phyloP scores from a whole-genome alignment of 805 yeast species.

The Candida coleopterorum region DNA sequence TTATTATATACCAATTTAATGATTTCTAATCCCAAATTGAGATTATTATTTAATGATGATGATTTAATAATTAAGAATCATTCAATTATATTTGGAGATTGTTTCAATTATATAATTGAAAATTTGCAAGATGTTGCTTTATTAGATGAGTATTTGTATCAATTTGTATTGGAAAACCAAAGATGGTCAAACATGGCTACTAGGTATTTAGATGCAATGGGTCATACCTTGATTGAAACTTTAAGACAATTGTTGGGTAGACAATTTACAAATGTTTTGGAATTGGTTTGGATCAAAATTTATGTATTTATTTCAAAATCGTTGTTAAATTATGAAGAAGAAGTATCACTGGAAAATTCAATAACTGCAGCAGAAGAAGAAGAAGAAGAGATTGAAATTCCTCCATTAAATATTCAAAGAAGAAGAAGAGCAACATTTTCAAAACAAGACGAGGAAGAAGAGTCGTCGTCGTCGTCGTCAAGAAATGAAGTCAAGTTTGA shows the following conservation, averaged over 20 bases:
- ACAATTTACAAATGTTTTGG: constrained; percentile 27
- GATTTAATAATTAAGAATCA: constrained; percentile 24
- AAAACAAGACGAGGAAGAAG: constrained; percentile 12
- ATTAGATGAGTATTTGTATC: constrained; percentile 30
- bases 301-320: constrained; percentile 37
- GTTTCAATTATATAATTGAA: constrained; percentile 26
- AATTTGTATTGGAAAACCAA: constrained; percentile 29
- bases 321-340: constrained; percentile 18
- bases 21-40: constrained; percentile 23
- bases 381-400: constrained; percentile 15
- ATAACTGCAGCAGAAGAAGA: constrained; percentile 12
- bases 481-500: constrained; percentile 4
- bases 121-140: constrained; percentile 23
- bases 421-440: constrained; percentile 1
- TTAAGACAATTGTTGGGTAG: constrained; percentile 32
- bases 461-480: background rate
- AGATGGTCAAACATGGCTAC: constrained; percentile 19
- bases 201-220: constrained; percentile 38
- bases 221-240: constrained; percentile 33
- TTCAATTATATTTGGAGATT: constrained; percentile 30
- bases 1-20: constrained; percentile 30
- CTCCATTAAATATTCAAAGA: constrained; percentile 23
- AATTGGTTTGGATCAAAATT: constrained; percentile 35
- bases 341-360: constrained; percentile 9
- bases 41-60: constrained; percentile 15